phyloP scores from a whole-genome alignment of 768 basidiomycete genomes.

The Hortiboletus campestris region DNA sequence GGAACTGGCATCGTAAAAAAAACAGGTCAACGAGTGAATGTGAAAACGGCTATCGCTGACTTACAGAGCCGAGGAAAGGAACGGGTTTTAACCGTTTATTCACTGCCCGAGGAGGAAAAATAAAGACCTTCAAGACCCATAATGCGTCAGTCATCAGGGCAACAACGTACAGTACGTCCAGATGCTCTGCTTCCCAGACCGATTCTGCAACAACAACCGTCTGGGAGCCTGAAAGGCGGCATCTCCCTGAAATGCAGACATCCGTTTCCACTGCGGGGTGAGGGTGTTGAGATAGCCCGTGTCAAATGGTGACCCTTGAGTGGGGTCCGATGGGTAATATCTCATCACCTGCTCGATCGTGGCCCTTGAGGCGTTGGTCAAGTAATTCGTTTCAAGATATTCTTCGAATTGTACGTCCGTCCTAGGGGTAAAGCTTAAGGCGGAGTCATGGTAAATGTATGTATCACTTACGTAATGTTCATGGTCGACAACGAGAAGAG shows the following conservation, averaged over 20 bases:
- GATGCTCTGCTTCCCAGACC: conserved; percentile 37
- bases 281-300: conserved; percentile 45
- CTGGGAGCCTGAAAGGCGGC: conserved; percentile 49
- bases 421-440: not conserved
- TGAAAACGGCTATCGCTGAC: conserved; percentile 1
- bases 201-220: conserved; percentile 41
- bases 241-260: conserved; percentile 51
- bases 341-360: conserved; percentile 27
- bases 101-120: conserved; percentile 28
- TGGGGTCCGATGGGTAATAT: conserved; percentile 35
- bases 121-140: not conserved
- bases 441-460: too few species aligned
- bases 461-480: not conserved
- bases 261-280: conserved; percentile 49
- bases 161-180: conserved; percentile 32
- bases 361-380: conserved; percentile 24
- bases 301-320: conserved; percentile 52
- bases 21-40: not conserved
- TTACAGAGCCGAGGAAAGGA: conserved; percentile 45
- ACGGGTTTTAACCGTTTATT: conserved; percentile 44
- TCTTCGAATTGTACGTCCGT: conserved; percentile 25
- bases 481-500: conserved; percentile 30
- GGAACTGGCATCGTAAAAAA: conserved; percentile 31
- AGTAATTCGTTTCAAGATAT: conserved; percentile 21
- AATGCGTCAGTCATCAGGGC: not conserved